These are phyloP conservation scores for Euphorbia lathyris DNA, from an alignment of 345 rosid genomes.

Conservation along the genomic window DNA sequence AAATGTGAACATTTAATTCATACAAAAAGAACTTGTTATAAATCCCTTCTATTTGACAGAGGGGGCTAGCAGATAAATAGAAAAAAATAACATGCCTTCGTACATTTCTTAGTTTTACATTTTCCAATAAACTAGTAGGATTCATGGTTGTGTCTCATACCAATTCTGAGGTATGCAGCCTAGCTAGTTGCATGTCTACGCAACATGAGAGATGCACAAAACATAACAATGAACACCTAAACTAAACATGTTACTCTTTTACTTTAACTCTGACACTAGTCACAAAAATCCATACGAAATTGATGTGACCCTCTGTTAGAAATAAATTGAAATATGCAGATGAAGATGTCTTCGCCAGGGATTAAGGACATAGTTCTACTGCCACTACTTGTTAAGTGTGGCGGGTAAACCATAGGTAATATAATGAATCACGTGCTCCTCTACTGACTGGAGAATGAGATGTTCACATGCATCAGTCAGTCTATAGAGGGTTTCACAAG, in stretches of 20 bases:
- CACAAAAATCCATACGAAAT: neutral
- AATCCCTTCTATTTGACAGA: neutral
- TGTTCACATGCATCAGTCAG: neutral
- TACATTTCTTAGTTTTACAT: neutral
- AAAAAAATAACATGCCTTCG: neutral
- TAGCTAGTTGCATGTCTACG: neutral
- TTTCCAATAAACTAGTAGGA: neutral
- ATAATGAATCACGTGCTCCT: neutral
- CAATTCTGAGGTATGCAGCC: neutral
- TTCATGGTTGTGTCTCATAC: neutral
- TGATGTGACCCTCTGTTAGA: neutral
- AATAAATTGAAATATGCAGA: neutral
- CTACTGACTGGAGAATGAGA: neutral
- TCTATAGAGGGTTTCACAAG: neutral
- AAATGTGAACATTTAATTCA: neutral
- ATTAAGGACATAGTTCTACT: neutral
- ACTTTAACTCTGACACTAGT: neutral
- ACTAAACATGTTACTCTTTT: neutral
- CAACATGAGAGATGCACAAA: neutral
- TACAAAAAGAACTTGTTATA: neutral
- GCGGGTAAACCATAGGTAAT: neutral
- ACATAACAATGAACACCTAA: neutral
- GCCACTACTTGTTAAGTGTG: neutral
- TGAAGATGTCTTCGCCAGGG: neutral
- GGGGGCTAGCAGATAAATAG: neutral